Percentiles rank a stretch among this genome's conserved stretches.
phyloP scores from a whole-genome alignment of 345 rosid species.

The Eucalyptus urophylla region DNA sequence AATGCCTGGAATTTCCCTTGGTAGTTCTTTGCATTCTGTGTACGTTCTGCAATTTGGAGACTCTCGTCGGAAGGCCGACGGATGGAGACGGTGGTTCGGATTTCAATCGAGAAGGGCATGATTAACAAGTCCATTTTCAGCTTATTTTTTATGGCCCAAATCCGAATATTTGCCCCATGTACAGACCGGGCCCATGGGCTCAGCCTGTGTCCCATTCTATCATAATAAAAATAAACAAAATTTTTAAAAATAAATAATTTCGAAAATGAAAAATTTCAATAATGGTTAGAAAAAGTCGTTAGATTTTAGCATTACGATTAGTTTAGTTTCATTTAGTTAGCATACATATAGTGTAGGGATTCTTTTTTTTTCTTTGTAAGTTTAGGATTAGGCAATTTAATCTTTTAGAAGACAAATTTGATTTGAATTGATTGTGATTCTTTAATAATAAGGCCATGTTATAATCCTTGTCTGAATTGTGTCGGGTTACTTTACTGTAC shows the following conservation, averaged over 20 bases:
- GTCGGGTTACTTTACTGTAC: too few relatives aligned
- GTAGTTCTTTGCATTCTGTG: neutral
- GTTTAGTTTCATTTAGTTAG: neutral
- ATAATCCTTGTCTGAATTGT: too few relatives aligned
- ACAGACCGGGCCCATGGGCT: neutral
- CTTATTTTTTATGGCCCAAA: neutral
- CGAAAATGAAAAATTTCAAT: neutral
- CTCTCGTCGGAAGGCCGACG: neutral
- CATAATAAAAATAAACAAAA: neutral
- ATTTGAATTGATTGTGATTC: neutral
- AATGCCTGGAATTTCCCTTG: neutral
- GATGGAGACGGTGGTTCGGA: neutral
- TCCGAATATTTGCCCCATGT: neutral
- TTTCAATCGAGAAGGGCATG: neutral
- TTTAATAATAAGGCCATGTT: neutral
- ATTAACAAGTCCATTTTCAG: neutral
- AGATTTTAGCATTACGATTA: neutral
- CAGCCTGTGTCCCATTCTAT: neutral
- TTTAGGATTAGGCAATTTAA: neutral
- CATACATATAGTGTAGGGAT: neutral
- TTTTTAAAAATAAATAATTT: neutral
- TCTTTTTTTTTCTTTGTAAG: too few relatives aligned
- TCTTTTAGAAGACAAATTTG: neutral
- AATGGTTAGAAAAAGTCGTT: neutral
- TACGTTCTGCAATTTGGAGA: neutral